A percentile compares a stretch with the other conserved stretches of the same genome.
phyloP scores from a whole-genome alignment of 2,329 filamentous ascomycete genomes.

The Diaporthe eres region DNA sequence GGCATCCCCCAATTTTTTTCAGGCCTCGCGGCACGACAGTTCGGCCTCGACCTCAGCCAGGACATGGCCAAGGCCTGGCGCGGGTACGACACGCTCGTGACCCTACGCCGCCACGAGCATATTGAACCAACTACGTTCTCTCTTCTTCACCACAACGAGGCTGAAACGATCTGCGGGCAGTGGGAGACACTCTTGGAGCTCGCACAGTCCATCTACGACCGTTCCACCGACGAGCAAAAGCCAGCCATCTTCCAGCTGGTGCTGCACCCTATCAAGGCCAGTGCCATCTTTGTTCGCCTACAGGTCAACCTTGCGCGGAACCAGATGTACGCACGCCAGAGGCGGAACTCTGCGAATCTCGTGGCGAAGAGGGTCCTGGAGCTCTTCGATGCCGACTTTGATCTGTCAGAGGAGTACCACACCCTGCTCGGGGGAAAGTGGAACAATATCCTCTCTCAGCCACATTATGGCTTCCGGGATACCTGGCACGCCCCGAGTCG shows the following conservation, averaged over 20 bases:
- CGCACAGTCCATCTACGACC: constrained; percentile 61
- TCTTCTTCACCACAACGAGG: constrained; percentile 72
- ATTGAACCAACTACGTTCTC: constrained; percentile 70
- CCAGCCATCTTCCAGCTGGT: constrained; percentile 73
- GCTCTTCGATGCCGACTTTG: constrained; percentile 65
- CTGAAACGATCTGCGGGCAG: constrained; percentile 65
- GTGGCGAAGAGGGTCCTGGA: constrained; percentile 61
- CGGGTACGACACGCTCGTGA: constrained; percentile 63
- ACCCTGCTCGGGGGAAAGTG: constrained; percentile 66
- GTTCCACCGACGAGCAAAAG: constrained; percentile 58
- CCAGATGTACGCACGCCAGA: constrained; percentile 67
- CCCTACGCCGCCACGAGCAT: constrained; percentile 72
- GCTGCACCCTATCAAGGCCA: constrained; percentile 71
- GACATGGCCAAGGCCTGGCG: constrained; percentile 65
- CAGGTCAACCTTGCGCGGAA: constrained; percentile 63
- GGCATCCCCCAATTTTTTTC: constrained; percentile 63
- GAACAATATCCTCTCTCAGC: constrained; percentile 68
- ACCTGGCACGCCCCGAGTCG: constrained; percentile 70
- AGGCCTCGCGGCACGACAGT: constrained; percentile 51
- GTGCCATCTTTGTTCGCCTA: constrained; percentile 66
- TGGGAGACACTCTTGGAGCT: constrained; percentile 63
- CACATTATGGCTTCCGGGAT: constrained; percentile 66
- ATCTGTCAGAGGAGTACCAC: constrained; percentile 65
- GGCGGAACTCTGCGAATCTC: constrained; percentile 68
- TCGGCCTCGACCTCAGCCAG: constrained; percentile 51